These are phyloP conservation scores for Mucor saturninus DNA, from an alignment of 371 early-diverging fungal genomes.

Conservation along the genomic window DNA sequence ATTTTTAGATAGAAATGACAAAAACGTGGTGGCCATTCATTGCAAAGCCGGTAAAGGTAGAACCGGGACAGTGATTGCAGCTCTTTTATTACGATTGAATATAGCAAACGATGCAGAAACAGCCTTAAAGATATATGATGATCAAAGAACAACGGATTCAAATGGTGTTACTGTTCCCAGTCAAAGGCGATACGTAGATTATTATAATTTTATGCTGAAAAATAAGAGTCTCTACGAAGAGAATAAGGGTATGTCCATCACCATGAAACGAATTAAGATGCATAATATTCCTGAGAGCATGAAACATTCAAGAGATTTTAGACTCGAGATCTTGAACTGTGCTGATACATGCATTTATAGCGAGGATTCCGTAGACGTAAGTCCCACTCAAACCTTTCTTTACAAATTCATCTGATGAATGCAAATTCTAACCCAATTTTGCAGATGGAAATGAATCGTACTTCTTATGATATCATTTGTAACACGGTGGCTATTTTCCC, in stretches of 20 bases:
- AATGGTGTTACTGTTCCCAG: slow-evolving; percentile 75
- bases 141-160: slow-evolving; percentile 54
- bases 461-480: slow-evolving; percentile 31
- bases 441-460: slow-evolving; percentile 18
- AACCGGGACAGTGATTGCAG: slow-evolving; percentile 73
- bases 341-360: slow-evolving; percentile 26
- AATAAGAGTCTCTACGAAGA: slow-evolving; percentile 26
- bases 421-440: neutral
- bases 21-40: slow-evolving; percentile 71
- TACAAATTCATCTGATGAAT: no score
- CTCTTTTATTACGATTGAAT: slow-evolving; percentile 58
- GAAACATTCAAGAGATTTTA: slow-evolving; percentile 16
- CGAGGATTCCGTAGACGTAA: slow-evolving; percentile 9
- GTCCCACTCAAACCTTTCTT: no score
- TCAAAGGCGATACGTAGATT: slow-evolving; percentile 66
- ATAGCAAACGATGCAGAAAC: slow-evolving; percentile 45
- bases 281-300: slow-evolving; percentile 16
- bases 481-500: slow-evolving; percentile 29
- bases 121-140: slow-evolving; percentile 62
- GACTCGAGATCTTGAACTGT: neutral
- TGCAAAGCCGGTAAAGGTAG: slow-evolving; percentile 85
- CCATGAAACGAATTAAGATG: slow-evolving; percentile 12
- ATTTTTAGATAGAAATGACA: slow-evolving; percentile 52
- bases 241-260: neutral
- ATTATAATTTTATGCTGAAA: slow-evolving; percentile 55